Evolutionary conservation across 805 yeast genomes (phyloP).

Genomic region (Teunomyces barrocoloradensis): DNA sequence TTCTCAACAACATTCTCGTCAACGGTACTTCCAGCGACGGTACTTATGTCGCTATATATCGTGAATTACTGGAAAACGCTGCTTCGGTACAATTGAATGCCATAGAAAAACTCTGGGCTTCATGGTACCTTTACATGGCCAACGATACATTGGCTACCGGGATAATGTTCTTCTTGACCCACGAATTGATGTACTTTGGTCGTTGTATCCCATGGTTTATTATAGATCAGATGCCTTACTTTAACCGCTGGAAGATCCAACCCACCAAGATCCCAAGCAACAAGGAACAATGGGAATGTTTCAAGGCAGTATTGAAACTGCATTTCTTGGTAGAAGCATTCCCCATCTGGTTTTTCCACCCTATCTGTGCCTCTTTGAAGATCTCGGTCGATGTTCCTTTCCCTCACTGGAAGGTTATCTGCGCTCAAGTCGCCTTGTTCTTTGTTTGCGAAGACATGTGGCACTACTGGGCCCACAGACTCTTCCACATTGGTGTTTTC

Average conservation of each 20-base stretch:
- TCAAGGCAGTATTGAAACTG: slow-evolving; percentile 54
- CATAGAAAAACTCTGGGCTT: slow-evolving; percentile 51
- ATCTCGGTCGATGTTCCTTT: slow-evolving; percentile 53
- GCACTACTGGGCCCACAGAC: slow-evolving; percentile 61
- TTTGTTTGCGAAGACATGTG: slow-evolving; percentile 56
- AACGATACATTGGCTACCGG: slow-evolving; percentile 61
- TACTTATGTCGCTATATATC: neutral
- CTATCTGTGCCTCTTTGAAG: slow-evolving; percentile 48
- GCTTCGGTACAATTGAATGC: slow-evolving; percentile 23
- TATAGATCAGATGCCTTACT: slow-evolving; percentile 51
- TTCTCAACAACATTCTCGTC: slow-evolving; percentile 2
- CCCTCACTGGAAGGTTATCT: slow-evolving; percentile 44
- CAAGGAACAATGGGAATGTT: slow-evolving; percentile 61
- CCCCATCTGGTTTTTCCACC: slow-evolving; percentile 65
- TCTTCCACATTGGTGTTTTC: slow-evolving; percentile 55
- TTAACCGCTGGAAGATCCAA: slow-evolving; percentile 53
- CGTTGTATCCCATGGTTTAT: slow-evolving; percentile 60
- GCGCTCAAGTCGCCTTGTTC: slow-evolving; percentile 45
- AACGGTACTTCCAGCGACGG: neutral
- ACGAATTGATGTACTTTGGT: slow-evolving; percentile 57
- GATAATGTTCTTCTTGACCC: slow-evolving; percentile 50
- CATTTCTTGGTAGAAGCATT: slow-evolving; percentile 59
- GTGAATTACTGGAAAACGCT: neutral
- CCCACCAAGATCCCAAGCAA: slow-evolving; percentile 50
- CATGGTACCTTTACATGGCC: slow-evolving; percentile 53